Base-by-base conservation (phyloP, 2,329 filamentous ascomycete genomes). In the Fusarium aywerte region DNA sequence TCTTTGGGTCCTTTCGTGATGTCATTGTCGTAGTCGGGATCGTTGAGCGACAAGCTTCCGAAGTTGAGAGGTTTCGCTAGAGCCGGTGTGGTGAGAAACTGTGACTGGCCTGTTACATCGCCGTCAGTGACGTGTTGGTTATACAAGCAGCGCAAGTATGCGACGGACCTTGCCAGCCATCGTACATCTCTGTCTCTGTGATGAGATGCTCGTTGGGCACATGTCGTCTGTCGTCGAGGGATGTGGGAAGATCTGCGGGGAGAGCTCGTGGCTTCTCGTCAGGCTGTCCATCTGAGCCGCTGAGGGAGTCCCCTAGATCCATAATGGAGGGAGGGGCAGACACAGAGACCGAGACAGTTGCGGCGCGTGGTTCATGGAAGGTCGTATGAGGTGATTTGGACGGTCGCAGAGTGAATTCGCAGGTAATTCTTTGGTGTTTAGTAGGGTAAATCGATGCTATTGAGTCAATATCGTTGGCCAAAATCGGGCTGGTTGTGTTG, bases 121-220 rank as follows among this genome's bases (percentile, higher is more conserved):
- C 39, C 44, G 72, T 76, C 59, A 78, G 73, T 70, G 35, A 65
- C 62, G 62, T 67, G 68, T 53, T 65, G 55, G 61, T 47, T 36
- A 58, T 68, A 62, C 43, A 62, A 53, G 38, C 49, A 48, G 56
- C 68, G 67, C 68, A 68, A 23, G 33, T 31, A 62, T 53, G 60
- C 59, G 33, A 81, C 82, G 65, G 70, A 84, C 95, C 95, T 89
- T 98, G 93, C 96, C 96, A 99, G 71, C 93, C 96, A 85, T 99
- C 96, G 78, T 98, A 99, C 82, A 97, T 93, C 83, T 98, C 96
- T 38, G 94, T 97, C 83, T 98, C 96, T 36, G 85, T 84, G 56
- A 91, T 85, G 67, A 89, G 86, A 65, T 76, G 73, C 59, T 90
- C 88, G 44, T 82, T 84, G 5, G 89, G 86, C 32, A 91, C 86